phyloP scores from a whole-genome alignment of 1,284 basidiomycete genomes.

The Trametes sp. region DNA sequence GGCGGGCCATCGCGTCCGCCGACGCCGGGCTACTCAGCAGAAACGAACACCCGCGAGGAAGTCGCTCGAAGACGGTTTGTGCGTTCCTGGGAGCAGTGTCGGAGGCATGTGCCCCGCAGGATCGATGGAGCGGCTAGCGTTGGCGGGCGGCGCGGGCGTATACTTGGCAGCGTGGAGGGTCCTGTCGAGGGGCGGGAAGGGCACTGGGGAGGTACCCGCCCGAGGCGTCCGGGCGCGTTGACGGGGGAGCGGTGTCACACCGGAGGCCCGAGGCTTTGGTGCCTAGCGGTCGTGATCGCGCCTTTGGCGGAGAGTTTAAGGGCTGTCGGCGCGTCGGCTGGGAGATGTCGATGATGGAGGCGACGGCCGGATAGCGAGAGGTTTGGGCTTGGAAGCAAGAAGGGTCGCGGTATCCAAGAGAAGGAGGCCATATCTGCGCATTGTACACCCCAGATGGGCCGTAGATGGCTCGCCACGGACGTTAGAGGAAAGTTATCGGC shows the following conservation, averaged over 20 bases:
- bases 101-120: not conserved
- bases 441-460: too few relatives aligned
- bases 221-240: not conserved
- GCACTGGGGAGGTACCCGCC: constrained; percentile 13
- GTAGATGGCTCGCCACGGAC: too few relatives aligned
- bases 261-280: too few relatives aligned
- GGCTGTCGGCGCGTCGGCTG: not conserved
- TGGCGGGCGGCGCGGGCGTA: not conserved
- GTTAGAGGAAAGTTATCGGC: too few relatives aligned
- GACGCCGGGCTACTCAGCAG: not conserved
- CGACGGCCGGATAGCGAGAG: not conserved
- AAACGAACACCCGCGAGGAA: not conserved
- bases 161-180: not conserved
- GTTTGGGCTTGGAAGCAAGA: not conserved
- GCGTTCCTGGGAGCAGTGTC: constrained; percentile 6
- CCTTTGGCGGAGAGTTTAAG: not conserved
- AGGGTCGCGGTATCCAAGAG: not conserved
- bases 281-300: too few relatives aligned
- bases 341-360: not conserved
- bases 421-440: too few relatives aligned
- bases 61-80: not conserved
- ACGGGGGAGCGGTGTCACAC: too few relatives aligned
- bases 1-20: too few relatives aligned
- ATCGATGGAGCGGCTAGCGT: not conserved
- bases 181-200: constrained; percentile 2